phyloP scores from a whole-genome alignment of 2,329 filamentous ascomycete species.

The Botrytis galanthina region DNA sequence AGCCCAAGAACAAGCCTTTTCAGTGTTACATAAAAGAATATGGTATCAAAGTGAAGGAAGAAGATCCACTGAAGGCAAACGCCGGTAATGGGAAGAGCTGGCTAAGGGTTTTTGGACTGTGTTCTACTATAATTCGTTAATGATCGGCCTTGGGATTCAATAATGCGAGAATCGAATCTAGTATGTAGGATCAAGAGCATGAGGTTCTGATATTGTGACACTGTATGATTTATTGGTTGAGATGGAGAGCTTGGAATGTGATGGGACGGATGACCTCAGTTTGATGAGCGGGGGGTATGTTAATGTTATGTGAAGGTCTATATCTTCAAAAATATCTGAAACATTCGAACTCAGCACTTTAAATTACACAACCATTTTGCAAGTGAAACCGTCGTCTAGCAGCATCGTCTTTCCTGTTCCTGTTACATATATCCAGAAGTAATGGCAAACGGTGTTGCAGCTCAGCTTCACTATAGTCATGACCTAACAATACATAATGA shows the following conservation, averaged over 20 bases:
- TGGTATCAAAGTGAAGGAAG: slow-evolving; percentile 50
- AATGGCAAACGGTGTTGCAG: too few species aligned
- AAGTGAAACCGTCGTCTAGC: too few species aligned
- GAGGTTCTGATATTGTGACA: neutral
- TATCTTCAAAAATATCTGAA: neutral
- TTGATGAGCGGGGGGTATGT: neutral
- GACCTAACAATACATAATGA: too few species aligned
- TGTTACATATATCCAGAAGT: too few species aligned
- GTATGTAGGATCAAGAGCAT: neutral
- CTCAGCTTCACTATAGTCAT: too few species aligned
- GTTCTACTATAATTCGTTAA: slow-evolving; percentile 58
- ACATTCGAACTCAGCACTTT: too few species aligned
- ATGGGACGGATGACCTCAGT: neutral
- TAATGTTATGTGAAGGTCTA: neutral
- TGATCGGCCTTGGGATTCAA: neutral
- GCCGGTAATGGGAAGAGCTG: slow-evolving; percentile 51
- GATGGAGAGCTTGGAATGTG: neutral
- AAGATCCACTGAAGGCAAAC: slow-evolving; percentile 45
- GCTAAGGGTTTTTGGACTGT: slow-evolving; percentile 63
- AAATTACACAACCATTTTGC: too few species aligned
- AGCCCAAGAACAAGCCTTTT: slow-evolving; percentile 57
- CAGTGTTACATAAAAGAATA: slow-evolving; percentile 71
- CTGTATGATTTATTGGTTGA: neutral
- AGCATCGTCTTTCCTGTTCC: too few species aligned
- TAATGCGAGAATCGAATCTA: too few species aligned